Conservation (phyloP, 768 basidiomycete species). For the Tylopilus subfusipes region DNA sequence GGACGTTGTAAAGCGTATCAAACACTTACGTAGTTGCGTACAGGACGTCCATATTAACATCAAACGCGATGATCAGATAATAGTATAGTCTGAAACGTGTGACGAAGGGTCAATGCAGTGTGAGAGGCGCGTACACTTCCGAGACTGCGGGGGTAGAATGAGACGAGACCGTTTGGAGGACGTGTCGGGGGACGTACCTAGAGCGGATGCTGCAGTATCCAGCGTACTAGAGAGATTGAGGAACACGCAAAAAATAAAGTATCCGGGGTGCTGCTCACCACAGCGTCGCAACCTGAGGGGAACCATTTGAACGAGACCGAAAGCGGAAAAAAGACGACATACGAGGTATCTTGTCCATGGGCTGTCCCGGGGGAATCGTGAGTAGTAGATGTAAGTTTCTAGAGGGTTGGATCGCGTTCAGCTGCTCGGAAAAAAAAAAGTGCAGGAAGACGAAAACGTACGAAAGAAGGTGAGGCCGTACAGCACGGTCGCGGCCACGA, state of each 20-base stretch:
- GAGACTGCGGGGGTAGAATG: conserved; percentile 17
- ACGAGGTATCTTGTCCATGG: conserved; percentile 22
- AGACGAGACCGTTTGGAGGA: conserved; percentile 1
- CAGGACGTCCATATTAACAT: conserved; percentile 22
- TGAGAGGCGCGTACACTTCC: conserved; percentile 20
- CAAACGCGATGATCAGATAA: conserved; percentile 25
- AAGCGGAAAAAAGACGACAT: neutral
- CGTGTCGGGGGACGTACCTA: conserved; percentile 17
- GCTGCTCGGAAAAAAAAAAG: neutral
- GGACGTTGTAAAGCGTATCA: no score
- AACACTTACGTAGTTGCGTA: conserved; percentile 26
- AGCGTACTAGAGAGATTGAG: conserved; percentile 12
- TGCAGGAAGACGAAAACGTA: conserved; percentile 4
- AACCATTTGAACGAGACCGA: neutral
- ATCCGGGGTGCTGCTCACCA: conserved; percentile 9
- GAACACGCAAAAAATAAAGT: neutral
- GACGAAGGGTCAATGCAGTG: neutral
- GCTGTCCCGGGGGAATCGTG: conserved; percentile 23
- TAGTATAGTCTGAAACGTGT: conserved; percentile 27
- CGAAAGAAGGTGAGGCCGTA: conserved; percentile 36
- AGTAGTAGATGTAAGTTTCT: conserved; percentile 32
- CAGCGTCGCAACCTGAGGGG: conserved; percentile 20
- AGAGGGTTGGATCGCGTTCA: neutral
- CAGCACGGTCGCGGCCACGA: conserved; percentile 23
- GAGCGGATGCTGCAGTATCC: conserved; percentile 25